Evolutionary conservation across 371 early-diverging fungal species (phyloP), one percentile per base, ranked within the genome.

Genomic region (Mucor mucedo): DNA sequence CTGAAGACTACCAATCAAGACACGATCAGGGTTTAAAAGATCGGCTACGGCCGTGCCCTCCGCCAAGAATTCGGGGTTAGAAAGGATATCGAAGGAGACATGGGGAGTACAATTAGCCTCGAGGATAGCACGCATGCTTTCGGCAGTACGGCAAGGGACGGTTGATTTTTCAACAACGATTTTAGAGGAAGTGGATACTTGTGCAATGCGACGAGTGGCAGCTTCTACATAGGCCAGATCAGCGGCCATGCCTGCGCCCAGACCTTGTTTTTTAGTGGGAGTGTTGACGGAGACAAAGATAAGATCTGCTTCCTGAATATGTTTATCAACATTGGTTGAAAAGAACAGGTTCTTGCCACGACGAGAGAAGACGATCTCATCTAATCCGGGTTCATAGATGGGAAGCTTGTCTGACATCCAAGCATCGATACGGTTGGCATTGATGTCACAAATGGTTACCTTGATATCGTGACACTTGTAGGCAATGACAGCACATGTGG

Each of bases 1-100:
- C 65, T 88, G 89, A 66, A 92, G 81, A 60, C 89, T 86, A 72
- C 98, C 98, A 67, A 97, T 95, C 66, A 97, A 82, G 44, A 96
- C 94, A 65, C 98, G 93, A 76, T 96, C 98, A 35, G 98, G 98
- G 63, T 87, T 71, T 59, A 92, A 65, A 65, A 97, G 84, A 75
- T 97, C 95, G n/a, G 66, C 68, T 65, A 96, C 87, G 40, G 96
- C 96, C 28, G 96, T 95, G 52, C 96, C 98, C 75, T 97, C 98
- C 61, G 95, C 95, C 73, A 97, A 86, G 78, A 97, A 97, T 82
- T 97, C 98, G 40, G 98, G 98, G 83, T 97, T 97, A 45, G 96
- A 93, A 50, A 97, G 83, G 61, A 97, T 95, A 53, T 91, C 91
- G 67, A 97, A 96, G 28, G 79, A 81, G 39, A 95, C 85, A 49